Percentiles rank a stretch among this genome's conserved stretches.
These are phyloP conservation scores for Euphorbia pulcherrima DNA, from an alignment of 345 rosid genomes.

Conservation along the genomic window DNA sequence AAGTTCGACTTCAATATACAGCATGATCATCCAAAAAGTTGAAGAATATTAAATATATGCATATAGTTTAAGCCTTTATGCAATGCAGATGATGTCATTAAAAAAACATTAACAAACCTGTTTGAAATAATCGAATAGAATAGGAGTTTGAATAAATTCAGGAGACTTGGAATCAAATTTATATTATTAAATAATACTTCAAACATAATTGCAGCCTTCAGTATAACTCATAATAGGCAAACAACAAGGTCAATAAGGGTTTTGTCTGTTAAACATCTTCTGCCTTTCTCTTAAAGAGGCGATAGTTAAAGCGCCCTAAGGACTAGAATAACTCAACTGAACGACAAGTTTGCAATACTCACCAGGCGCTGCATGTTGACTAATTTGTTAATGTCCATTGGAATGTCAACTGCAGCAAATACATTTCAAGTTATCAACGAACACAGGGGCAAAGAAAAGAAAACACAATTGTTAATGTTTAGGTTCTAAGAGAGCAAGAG, in stretches of 20 bases:
- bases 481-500: neutral
- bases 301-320: neutral
- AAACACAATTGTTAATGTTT: neutral
- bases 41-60: neutral
- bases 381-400: conserved; percentile 70
- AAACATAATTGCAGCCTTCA: conserved; percentile 1
- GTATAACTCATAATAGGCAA: neutral
- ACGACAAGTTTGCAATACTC: conserved; percentile 19
- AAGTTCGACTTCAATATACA: conserved; percentile 3
- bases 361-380: conserved; percentile 90
- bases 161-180: neutral
- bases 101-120: neutral
- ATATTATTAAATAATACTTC: neutral
- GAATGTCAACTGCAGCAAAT: conserved; percentile 67
- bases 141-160: neutral
- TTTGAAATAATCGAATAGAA: neutral
- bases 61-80: neutral
- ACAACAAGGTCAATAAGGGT: neutral
- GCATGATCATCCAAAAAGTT: neutral
- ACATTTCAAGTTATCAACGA: conserved; percentile 4
- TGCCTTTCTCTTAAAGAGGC: neutral
- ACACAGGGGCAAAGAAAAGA: neutral
- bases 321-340: neutral
- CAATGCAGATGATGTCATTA: neutral
- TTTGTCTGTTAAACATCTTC: neutral